Conservation (phyloP, 441 rosid genomes). For the Lepidium campestre region DNA sequence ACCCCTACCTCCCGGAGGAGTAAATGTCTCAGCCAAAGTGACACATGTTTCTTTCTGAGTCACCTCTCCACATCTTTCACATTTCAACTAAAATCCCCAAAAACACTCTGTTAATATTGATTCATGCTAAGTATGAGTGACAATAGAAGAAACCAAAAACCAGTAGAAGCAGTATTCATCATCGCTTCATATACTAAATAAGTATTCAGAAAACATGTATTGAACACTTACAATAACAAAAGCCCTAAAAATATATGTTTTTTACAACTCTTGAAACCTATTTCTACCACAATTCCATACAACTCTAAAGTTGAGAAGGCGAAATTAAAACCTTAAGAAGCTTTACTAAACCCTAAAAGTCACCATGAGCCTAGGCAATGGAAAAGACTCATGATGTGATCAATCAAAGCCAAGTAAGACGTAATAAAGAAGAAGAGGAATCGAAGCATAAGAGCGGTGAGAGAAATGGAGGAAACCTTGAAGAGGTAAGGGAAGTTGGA, state of each 20-base stretch:
- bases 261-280: neutral
- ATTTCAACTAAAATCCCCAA: slow-evolving; percentile 46
- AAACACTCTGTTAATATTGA: neutral
- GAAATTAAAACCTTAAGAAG: neutral
- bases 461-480: slow-evolving; percentile 46
- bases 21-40: slow-evolving; percentile 54
- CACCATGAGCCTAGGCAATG: neutral
- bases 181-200: neutral
- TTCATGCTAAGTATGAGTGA: neutral
- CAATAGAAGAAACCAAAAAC: neutral
- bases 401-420: neutral
- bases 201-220: neutral
- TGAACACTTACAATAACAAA: neutral
- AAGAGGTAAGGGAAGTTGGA: slow-evolving; percentile 64
- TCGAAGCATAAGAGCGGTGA: neutral
- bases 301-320: neutral
- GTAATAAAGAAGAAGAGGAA: neutral
- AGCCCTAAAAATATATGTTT: neutral
- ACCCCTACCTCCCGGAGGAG: slow-evolving; percentile 47
- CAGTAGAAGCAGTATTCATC: neutral
- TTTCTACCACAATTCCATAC: neutral
- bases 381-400: neutral
- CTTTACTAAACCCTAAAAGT: neutral
- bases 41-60: slow-evolving; percentile 81
- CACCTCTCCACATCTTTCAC: slow-evolving; percentile 78